Percentiles rank a stretch among this genome's conserved stretches.
These are phyloP conservation scores for Luzula sylvatica DNA, from an alignment of 176 grass and related monocot species.

Conservation along the genomic window DNA sequence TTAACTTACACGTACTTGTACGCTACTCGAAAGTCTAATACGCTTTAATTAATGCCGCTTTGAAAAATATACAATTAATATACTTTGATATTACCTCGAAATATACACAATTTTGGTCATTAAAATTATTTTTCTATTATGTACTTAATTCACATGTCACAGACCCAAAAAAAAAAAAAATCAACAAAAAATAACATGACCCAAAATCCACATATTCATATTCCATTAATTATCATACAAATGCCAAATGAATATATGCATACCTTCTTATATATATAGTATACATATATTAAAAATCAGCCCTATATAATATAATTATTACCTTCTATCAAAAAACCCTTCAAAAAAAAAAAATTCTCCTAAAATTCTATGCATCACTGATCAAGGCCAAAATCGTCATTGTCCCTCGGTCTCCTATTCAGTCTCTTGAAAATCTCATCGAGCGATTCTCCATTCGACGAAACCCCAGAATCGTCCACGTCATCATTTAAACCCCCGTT, in stretches of 20 bases:
- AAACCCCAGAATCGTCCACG: constrained; percentile 12
- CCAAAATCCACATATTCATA: no score
- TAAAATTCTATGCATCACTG: constrained; percentile 28
- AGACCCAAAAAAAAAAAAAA: no score
- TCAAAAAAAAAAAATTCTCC: constrained; percentile 28
- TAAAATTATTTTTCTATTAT: no score
- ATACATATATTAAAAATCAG: constrained; percentile 13
- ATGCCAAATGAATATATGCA: neutral
- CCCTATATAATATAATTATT: constrained; percentile 60
- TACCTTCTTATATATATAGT: neutral
- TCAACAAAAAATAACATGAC: no score
- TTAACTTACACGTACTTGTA: no score
- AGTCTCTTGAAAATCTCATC: constrained; percentile 94
- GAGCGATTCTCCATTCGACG: constrained; percentile 54
- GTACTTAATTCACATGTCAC: no score
- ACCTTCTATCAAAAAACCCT: constrained; percentile 16
- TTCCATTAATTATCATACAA: no score
- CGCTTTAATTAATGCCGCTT: no score
- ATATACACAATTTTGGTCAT: no score
- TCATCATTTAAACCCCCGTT: constrained; percentile 32
- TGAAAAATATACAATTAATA: no score
- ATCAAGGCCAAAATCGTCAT: constrained; percentile 45
- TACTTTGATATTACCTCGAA: no score
- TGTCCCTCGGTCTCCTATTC: constrained; percentile 53
- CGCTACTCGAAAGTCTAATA: no score